A percentile compares a stretch with the other conserved stretches of the same genome.
Conservation (phyloP, 441 rosid species). For the Gossypium lobatum region DNA sequence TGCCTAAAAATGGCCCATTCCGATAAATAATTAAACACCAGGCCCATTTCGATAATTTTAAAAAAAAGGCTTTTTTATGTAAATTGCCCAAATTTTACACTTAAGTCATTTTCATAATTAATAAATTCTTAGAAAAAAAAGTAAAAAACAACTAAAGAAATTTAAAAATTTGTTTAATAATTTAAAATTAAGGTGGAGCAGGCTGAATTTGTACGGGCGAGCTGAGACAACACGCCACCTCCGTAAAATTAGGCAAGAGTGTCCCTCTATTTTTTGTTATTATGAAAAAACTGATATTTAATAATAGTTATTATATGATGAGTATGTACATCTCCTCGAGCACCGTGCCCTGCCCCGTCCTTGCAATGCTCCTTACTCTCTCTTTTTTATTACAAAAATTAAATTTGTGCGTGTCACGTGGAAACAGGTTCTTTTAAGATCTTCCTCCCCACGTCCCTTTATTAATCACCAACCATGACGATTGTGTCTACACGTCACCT, state of each 20-base stretch:
- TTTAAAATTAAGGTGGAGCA: constrained; percentile 9
- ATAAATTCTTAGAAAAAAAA: too few relatives aligned
- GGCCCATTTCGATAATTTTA: too few relatives aligned
- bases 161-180: background rate
- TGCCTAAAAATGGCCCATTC: too few relatives aligned
- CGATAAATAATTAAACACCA: too few relatives aligned
- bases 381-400: background rate
- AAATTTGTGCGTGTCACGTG: constrained; percentile 22
- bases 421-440: background rate
- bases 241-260: constrained; percentile 39
- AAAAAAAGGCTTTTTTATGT: too few relatives aligned
- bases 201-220: constrained; percentile 22
- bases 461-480: constrained; percentile 33
- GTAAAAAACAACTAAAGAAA: too few relatives aligned
- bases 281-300: background rate
- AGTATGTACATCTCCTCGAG: constrained; percentile 18
- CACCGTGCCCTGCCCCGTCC: constrained; percentile 37
- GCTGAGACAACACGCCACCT: constrained; percentile 44
- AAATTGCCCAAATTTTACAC: too few relatives aligned
- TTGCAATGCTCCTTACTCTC: background rate
- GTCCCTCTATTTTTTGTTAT: constrained; percentile 21
- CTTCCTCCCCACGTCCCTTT: background rate
- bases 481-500: constrained; percentile 11
- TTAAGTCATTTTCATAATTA: too few relatives aligned
- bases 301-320: background rate